Conservation (phyloP, 2,329 filamentous ascomycete genomes). For the Pseudogymnoascus sp. region DNA sequence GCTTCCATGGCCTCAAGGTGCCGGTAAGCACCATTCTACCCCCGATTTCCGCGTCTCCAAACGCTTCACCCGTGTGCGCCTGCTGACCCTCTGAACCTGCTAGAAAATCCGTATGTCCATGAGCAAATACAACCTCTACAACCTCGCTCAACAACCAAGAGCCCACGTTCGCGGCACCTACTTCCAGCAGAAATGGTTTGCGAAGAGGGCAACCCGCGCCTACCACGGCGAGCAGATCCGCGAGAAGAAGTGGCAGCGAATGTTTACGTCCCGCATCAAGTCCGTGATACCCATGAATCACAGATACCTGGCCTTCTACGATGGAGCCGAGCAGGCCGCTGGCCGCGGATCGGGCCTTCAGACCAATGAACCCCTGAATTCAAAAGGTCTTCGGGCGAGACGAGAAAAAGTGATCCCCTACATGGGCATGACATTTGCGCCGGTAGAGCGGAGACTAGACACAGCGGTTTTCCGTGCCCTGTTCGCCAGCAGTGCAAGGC, state of each 20-base stretch:
- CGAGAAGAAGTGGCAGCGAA: constrained; percentile 87
- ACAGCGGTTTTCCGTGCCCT: constrained; percentile 89
- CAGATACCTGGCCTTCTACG: constrained; percentile 65
- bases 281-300: constrained; percentile 82
- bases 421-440: constrained; percentile 93
- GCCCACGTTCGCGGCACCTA: constrained; percentile 46
- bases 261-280: constrained; percentile 75
- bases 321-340: constrained; percentile 75
- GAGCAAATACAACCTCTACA: constrained; percentile 97
- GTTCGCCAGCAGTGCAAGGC: constrained; percentile 86
- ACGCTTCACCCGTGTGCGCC: background rate
- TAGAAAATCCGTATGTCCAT: constrained; percentile 93
- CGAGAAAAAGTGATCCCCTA: constrained; percentile 42
- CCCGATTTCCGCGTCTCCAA: background rate
- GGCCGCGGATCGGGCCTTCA: constrained; percentile 69
- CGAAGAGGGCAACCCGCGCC: constrained; percentile 72
- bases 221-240: constrained; percentile 95
- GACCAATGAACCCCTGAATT: constrained; percentile 10
- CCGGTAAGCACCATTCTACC: constrained; percentile 41
- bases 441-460: constrained; percentile 82
- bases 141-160: constrained; percentile 40
- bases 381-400: constrained; percentile 12
- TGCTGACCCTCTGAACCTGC: constrained; percentile 11
- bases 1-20: constrained; percentile 59
- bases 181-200: constrained; percentile 97